phyloP scores from a whole-genome alignment of 345 rosid genomes.

The Cochlearia excelsa region DNA sequence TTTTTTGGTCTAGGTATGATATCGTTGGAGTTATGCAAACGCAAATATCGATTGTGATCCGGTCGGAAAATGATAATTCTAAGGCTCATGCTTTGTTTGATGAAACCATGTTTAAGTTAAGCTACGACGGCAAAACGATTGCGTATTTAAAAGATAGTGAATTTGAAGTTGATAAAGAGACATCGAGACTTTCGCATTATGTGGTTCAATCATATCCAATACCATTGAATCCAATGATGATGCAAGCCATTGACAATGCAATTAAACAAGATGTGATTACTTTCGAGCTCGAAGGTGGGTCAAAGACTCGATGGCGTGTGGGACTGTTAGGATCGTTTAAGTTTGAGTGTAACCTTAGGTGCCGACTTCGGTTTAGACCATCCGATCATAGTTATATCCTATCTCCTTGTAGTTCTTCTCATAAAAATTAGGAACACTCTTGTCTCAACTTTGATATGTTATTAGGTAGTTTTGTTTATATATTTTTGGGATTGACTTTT shows the following conservation, averaged over 20 bases:
- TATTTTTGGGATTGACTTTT: too few species aligned
- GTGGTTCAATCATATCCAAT: slow-evolving; percentile 58
- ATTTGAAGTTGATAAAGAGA: slow-evolving; percentile 66
- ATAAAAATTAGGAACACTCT: slow-evolving; percentile 40
- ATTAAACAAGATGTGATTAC: slow-evolving; percentile 47
- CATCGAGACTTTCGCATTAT: slow-evolving; percentile 38
- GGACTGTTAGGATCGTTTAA: slow-evolving; percentile 62
- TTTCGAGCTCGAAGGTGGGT: slow-evolving; percentile 63
- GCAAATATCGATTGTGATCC: slow-evolving; percentile 51
- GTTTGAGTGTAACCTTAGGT: slow-evolving; percentile 52
- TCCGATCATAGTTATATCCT: slow-evolving; percentile 40
- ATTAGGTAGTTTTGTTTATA: too few species aligned
- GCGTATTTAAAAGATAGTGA: slow-evolving; percentile 44
- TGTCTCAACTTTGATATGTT: too few species aligned
- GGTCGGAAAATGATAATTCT: slow-evolving; percentile 63
- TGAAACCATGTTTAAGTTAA: slow-evolving; percentile 35
- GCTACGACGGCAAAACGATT: slow-evolving; percentile 46
- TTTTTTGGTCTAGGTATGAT: slow-evolving; percentile 22
- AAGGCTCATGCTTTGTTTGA: slow-evolving; percentile 70
- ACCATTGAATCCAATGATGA: slow-evolving; percentile 47
- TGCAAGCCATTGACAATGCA: slow-evolving; percentile 39
- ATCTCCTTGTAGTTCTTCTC: slow-evolving; percentile 55
- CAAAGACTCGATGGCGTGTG: slow-evolving; percentile 65
- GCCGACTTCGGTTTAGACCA: slow-evolving; percentile 57
- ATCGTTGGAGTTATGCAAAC: slow-evolving; percentile 57